These are phyloP conservation scores for Blastobotrys peoriensis DNA, from an alignment of 805 yeast genomes.

Conservation along the genomic window DNA sequence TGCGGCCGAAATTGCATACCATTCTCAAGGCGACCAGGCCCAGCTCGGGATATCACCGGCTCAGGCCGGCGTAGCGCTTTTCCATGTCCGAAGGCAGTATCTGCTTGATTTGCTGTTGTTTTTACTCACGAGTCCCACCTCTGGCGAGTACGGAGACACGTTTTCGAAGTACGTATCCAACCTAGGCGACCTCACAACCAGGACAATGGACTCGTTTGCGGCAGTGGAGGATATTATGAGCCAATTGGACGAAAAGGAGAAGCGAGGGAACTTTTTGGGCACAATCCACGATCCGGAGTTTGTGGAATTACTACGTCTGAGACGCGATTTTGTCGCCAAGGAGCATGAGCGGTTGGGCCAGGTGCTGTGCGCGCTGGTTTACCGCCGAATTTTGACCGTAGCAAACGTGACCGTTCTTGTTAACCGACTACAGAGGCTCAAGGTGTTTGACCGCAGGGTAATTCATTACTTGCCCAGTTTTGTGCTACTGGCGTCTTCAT, in stretches of 20 bases:
- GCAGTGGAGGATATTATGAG: slow-evolving; percentile 51
- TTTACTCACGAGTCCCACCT: slow-evolving; percentile 9
- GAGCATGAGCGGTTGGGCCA: slow-evolving; percentile 72
- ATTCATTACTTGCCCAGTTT: slow-evolving; percentile 42
- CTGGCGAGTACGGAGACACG: slow-evolving; percentile 1
- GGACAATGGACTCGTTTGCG: slow-evolving; percentile 49
- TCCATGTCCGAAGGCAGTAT: slow-evolving; percentile 62
- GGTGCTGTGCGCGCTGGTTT: slow-evolving; percentile 48
- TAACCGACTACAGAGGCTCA: slow-evolving; percentile 42
- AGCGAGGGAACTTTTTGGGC: slow-evolving; percentile 47
- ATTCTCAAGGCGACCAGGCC: slow-evolving; percentile 36
- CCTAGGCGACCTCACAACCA: slow-evolving; percentile 31
- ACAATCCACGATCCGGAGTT: slow-evolving; percentile 39
- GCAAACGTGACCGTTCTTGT: slow-evolving; percentile 38
- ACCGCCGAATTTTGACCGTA: slow-evolving; percentile 32
- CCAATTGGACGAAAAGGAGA: slow-evolving; percentile 45
- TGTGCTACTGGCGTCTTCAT: slow-evolving; percentile 11
- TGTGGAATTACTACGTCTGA: slow-evolving; percentile 45
- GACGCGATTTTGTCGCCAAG: slow-evolving; percentile 54
- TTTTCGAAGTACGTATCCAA: slow-evolving; percentile 7
- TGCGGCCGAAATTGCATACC: slow-evolving; percentile 61
- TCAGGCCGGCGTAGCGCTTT: slow-evolving; percentile 54
- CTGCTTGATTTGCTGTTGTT: slow-evolving; percentile 45
- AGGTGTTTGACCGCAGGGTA: slow-evolving; percentile 56
- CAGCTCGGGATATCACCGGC: slow-evolving; percentile 32